Evolutionary conservation across 352 stramenopile species (phyloP), one percentile per base, ranked within the genome.

Genomic region (Globisporangium canariense): DNA sequence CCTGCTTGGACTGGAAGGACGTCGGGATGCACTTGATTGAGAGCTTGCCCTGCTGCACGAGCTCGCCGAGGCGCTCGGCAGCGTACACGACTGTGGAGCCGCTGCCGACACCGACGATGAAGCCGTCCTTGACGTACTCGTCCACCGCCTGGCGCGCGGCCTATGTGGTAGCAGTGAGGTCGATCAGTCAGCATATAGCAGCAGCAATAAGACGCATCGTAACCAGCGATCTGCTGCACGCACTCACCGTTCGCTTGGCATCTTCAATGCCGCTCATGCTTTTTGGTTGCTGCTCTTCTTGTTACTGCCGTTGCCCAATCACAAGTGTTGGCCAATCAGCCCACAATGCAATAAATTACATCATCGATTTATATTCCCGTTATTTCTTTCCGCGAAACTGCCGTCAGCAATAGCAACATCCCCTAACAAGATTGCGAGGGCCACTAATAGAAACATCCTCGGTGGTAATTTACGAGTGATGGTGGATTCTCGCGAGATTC

Each of bases 21-120:
- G 97, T 99, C 43, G 97, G 97, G 72, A 99, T 98, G 73, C 92
- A 98, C 58, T 98, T 88, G 75, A 99, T 97, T 62, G 97, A 82
- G 3, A 99, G 75, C 60, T 96, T 81, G 45, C 93, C 88, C 58
- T 90, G 89, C 58, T 92, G 92, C 34, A 99, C 86, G 64, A 94
- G 78, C 75, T 99, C 79, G 11, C 96, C 97, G 16, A 99, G 86
- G 20, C 96, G 83, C 77, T 99, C 97, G 36, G 98, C 96, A 41
- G 96, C 97, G 77, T 98, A 99, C 60, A 98, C 97, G 40, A 98
- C 97, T 14, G 97, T 99, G 52, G 96, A 99, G 65, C 97, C 97
- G 62, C 96, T 99, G 75, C 97, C 97, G 46, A 99, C 86, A 47
- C 97, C 97, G 62, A 99, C 96, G 41, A 99, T 83, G 90, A 98